Evolutionary conservation across 345 rosid genomes (phyloP), one percentile per base, ranked within the genome.

Genomic region (Pugionium cornutum): DNA sequence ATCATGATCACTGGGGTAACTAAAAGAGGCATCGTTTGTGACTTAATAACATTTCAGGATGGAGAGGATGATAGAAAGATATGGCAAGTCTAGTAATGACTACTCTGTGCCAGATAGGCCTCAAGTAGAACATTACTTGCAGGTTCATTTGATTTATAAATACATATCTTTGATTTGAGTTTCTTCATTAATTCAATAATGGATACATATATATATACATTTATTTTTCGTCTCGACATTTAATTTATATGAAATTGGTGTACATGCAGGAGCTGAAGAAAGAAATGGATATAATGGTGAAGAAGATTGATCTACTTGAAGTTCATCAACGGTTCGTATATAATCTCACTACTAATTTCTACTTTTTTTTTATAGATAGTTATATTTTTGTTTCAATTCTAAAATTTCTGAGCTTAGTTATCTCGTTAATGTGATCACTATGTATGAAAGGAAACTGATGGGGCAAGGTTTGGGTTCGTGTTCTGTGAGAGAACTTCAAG

Each of bases 301-400:
- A 74, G 78, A 82, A 76, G 79, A 82, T 90, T 59, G 82, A 79
- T 67, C 62, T 58, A 4, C 83, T 83, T 67, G 77, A 87, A 67
- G 74, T 67, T 69, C 62, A 74, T 60, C 59, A 72, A 51, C 78
- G 85, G 97, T 89, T 62, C 9, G 30, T 31, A 59, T 18, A 18
- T 18, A 18, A 18, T 47, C 47, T 62, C 35, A 37, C 43, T 29
- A 18, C 18, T 18, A 18, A 25, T 31, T 29, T 31, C 3, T 4
- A 37, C 41, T 0, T 37, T 37, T 6, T 37, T 37, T 37, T 3
- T 34, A 34, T 34, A 34, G 36, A 34, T 34, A 34, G 36, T 34
- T 34, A 34, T 34, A 34, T 34, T 34, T 3, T 3, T 34, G 41
- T 31, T 65, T 8, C 1, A 55, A 25, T 45, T 64, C 57, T 56